Conservation (phyloP, 441 rosid species). For the Macaranga tanarius region DNA sequence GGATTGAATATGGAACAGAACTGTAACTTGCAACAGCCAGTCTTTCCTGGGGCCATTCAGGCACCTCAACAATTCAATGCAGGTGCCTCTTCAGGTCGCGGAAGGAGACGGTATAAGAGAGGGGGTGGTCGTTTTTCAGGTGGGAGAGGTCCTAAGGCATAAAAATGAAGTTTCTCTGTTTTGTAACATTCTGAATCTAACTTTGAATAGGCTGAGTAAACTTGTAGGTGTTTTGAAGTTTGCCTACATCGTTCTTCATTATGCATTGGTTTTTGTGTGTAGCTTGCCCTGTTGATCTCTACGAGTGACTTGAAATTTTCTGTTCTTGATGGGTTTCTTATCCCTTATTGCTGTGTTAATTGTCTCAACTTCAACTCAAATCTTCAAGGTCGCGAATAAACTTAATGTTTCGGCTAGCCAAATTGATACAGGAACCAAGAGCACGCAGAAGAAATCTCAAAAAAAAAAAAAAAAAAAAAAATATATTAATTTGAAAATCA, state of each 20-base stretch:
- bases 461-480: no score
- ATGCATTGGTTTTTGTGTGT: neutral
- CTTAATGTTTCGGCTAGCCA: no score
- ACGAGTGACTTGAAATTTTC: no score
- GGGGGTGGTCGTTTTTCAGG: slow-evolving; percentile 37
- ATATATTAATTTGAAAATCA: no score
- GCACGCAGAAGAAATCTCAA: no score
- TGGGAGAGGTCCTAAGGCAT: slow-evolving; percentile 14
- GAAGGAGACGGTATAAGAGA: slow-evolving; percentile 42
- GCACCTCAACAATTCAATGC: slow-evolving; percentile 45
- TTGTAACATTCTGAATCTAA: neutral
- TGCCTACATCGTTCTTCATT: neutral
- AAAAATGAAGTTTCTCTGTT: slow-evolving; percentile 21
- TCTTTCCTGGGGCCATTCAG: slow-evolving; percentile 26
- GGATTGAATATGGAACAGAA: slow-evolving; percentile 29
- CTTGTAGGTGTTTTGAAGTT: neutral
- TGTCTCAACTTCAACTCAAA: no score
- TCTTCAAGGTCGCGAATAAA: no score
- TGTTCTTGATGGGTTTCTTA: no score
- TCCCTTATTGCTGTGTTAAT: no score
- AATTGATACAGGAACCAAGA: no score
- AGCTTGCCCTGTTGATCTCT: neutral
- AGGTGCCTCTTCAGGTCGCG: slow-evolving; percentile 45
- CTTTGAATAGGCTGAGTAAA: neutral
- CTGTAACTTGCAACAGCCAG: slow-evolving; percentile 26